Evolutionary conservation across 2,329 filamentous ascomycete genomes (phyloP), one percentile per base, ranked within the genome.

Genomic region (Lachnellula suecica): DNA sequence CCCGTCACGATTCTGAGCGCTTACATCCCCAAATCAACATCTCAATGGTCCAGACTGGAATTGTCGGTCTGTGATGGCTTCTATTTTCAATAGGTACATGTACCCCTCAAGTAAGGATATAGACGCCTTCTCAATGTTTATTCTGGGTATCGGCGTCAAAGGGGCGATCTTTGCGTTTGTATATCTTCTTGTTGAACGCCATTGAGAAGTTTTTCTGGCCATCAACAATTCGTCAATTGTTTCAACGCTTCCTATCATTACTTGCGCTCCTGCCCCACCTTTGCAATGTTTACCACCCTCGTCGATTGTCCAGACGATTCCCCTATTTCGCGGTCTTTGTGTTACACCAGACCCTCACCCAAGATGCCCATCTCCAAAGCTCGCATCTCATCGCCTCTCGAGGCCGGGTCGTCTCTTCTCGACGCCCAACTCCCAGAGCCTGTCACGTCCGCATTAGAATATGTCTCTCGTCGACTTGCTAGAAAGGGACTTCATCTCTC

Each of bases 381-480:
- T 50, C 73, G 71, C 51, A 86, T 86, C 61, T 85, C 83, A 1
- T 78, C 81, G 45, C 83, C 83, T 13, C 75, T 87, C 51, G 83
- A 85, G 72, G 82, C 83, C 24, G 82, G 82, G 17, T 71, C 72
- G 38, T 85, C 82, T 19, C 72, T 85, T 49, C 76, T 84, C 53
- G 79, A 84, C 60, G 71, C 73, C 29, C 76, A 78, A 53, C 73
- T 86, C n/a, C 82, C 83, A 2, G 68, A 74, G n/a, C 72, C 75
- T 40, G 66, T 85, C 49, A 74, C 70, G 10, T 72, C 74, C 4
- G 81, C 81, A 23, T 74, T 87, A 25, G 81, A 84, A 52, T 82
- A 84, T 60, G 73, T 76, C 13, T 84, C 83, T 0, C 73, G 72
- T 56, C 74, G 78, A 19, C 73, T 87, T 20, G 76, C 79, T 11